Evolutionary conservation across 257 asterid genomes (phyloP).

Genomic region (Henckelia pumila): DNA sequence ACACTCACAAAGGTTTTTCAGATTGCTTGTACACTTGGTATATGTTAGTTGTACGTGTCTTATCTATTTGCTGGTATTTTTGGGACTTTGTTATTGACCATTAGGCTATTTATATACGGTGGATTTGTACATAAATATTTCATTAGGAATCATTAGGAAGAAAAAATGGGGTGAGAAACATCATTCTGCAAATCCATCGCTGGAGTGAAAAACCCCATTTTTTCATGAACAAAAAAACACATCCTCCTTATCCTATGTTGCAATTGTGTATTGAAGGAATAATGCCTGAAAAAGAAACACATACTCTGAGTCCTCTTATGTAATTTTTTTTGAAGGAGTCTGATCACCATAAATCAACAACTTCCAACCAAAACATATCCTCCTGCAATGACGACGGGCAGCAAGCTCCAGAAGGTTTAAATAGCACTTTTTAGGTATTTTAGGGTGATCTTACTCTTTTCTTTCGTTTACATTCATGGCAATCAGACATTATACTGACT

Average conservation of each 20-base stretch:
- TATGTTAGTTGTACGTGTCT: too few species aligned
- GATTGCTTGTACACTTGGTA: too few species aligned
- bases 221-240: too few species aligned
- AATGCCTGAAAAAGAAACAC: neutral
- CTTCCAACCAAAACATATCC: neutral
- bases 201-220: neutral
- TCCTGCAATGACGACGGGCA: neutral
- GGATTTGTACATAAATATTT: too few species aligned
- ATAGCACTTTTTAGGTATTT: neutral
- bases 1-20: too few species aligned
- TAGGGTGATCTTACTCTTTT: neutral
- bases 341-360: neutral
- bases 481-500: neutral
- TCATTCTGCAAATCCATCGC: neutral
- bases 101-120: too few species aligned
- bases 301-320: neutral
- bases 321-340: neutral
- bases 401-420: neutral
- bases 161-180: conserved; percentile 1
- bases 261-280: neutral
- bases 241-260: neutral
- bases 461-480: neutral
- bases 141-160: conserved; percentile 1
- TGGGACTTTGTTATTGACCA: too few species aligned
- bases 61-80: too few species aligned